Conservation (phyloP, 108 stramenopile genomes). For the Cyclotella kingstonii region DNA sequence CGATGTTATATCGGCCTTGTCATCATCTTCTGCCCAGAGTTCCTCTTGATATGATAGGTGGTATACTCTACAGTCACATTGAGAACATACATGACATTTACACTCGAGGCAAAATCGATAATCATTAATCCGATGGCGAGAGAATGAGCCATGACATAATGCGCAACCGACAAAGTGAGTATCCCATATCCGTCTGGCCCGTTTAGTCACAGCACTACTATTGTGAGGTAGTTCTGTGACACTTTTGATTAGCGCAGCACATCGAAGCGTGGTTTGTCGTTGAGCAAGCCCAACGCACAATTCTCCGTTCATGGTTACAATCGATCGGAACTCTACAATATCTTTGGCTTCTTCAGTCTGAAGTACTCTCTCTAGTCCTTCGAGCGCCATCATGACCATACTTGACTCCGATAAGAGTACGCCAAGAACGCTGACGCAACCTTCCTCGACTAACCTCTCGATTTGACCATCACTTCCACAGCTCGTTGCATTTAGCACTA, state of each 20-base stretch:
- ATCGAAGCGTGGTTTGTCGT: slow-evolving; percentile 58
- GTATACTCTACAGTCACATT: slow-evolving; percentile 90
- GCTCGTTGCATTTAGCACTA: slow-evolving; percentile 95
- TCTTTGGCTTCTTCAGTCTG: slow-evolving; percentile 87
- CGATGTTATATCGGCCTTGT: slow-evolving; percentile 78
- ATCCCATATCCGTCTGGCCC: slow-evolving; percentile 93
- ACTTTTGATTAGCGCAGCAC: slow-evolving; percentile 78
- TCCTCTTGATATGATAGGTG: slow-evolving; percentile 95
- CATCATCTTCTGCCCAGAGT: slow-evolving; percentile 85
- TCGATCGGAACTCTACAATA: slow-evolving; percentile 31
- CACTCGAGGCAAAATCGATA: slow-evolving; percentile 90
- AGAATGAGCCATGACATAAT: slow-evolving; percentile 87
- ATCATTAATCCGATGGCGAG: slow-evolving; percentile 74
- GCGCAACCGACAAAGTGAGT: slow-evolving; percentile 95
- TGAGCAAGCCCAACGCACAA: slow-evolving; percentile 40
- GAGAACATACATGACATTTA: slow-evolving; percentile 92
- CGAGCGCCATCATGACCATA: slow-evolving; percentile 97
- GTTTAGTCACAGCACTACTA: slow-evolving; percentile 79
- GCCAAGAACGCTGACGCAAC: slow-evolving; percentile 88
- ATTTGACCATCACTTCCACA: slow-evolving; percentile 95
- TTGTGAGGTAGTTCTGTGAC: slow-evolving; percentile 77
- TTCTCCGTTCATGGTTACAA: too few relatives aligned
- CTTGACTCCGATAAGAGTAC: slow-evolving; percentile 80
- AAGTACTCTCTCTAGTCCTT: slow-evolving; percentile 92
- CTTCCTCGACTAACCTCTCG: slow-evolving; percentile 88